Base-by-base conservation (phyloP, 1,284 basidiomycete species). In the Rhodotorula sp. region DNA sequence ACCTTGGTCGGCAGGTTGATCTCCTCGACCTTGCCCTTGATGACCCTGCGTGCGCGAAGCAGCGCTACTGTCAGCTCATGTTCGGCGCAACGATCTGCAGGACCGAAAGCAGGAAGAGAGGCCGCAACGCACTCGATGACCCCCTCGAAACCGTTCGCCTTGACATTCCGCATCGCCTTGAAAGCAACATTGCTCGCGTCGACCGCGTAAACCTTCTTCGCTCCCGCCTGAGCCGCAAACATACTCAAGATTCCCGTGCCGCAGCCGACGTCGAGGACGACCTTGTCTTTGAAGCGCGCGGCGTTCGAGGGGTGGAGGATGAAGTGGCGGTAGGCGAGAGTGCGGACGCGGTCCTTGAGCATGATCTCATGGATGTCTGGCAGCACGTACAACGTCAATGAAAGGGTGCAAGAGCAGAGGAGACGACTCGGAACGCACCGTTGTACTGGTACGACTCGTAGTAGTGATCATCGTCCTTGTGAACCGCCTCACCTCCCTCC, bases 201-300 rank as follows among this genome's bases (percentile, higher is more conserved):
- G 66, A 99, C 90, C 11, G 95, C 92, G 74, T 94, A 90, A 3
- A 99, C 95, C 53, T 89, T 88, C 79, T 90, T 91, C 2, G 95
- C 95, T 1, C 95, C 95, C 0, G 92, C 90, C 66, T 88, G 85
- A 2, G 94, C 95, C 7, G 94, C 94, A 76, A 98, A 91, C 74
- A 99, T 85, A 0, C 92, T 95, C 11, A 98, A 83, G 62, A 99
- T 96, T 15, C 81, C 81, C 0, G 92, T 94, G 0, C 93, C 93
- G 77, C 93, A 96, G 4, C 95, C 95, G 30, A 98, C 94, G 76
- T 98, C 95, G 77, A 98, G 87, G 10, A 99, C 94, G 56, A 90
- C 82, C 36, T 92, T 91, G 75, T 89, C 91, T 65, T 86, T 86
- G 84, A 98, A 94, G 22, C 95, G 82, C 22, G 84, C 80, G 1